These are phyloP conservation scores for Tuber calosporum DNA, from an alignment of 495 filamentous ascomycete genomes.

Conservation along the genomic window DNA sequence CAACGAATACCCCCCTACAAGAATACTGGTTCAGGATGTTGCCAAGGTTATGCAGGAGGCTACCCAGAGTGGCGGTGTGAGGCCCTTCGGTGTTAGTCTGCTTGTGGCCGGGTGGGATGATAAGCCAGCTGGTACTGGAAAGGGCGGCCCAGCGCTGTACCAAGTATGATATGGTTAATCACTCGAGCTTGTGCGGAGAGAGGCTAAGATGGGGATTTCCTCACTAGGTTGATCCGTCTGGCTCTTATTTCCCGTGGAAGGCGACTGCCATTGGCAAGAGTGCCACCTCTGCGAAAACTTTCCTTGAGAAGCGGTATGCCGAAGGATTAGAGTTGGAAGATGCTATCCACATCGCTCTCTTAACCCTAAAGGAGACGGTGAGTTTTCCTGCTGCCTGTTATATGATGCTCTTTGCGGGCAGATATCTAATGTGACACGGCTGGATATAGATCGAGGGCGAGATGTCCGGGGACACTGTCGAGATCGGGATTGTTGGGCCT, in stretches of 20 bases:
- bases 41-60: constrained; percentile 97
- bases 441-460: constrained; percentile 71
- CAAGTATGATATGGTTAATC: constrained; percentile 47
- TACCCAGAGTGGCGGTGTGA: constrained; percentile 93
- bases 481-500: constrained; percentile 95
- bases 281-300: constrained; percentile 95
- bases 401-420: not conserved
- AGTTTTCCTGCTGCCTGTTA: constrained; percentile 6
- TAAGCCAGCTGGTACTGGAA: constrained; percentile 92
- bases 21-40: constrained; percentile 98
- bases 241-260: constrained; percentile 98
- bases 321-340: constrained; percentile 97
- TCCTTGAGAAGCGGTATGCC: constrained; percentile 96
- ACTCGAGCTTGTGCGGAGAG: not conserved
- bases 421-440: not conserved
- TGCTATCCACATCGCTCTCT: constrained; percentile 93
- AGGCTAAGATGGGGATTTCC: constrained; percentile 10
- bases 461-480: constrained; percentile 98
- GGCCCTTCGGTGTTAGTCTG: constrained; percentile 94
- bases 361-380: constrained; percentile 91
- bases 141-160: constrained; percentile 94
- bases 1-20: constrained; percentile 98
- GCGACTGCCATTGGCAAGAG: constrained; percentile 98
- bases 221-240: constrained; percentile 72
- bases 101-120: constrained; percentile 98